Evolutionary conservation across 2,329 filamentous ascomycete species (phyloP).

Genomic region (Didymella segeticola): DNA sequence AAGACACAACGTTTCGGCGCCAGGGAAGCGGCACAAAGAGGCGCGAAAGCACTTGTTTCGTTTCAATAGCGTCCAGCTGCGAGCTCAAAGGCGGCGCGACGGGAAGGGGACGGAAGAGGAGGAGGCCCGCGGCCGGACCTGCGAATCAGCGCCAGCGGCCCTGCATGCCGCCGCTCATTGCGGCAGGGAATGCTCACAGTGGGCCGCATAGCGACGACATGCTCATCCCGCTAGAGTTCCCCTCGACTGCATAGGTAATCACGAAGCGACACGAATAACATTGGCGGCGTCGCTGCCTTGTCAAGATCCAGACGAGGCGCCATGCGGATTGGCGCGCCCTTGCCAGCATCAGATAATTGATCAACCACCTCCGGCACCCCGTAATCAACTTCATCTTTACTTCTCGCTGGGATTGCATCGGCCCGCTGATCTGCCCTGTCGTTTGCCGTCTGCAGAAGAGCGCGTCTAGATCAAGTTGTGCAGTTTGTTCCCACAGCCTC

Average conservation of each 20-base stretch:
- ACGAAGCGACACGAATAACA: not conserved
- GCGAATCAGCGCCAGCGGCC: constrained; percentile 16
- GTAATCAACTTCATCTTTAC: not conserved
- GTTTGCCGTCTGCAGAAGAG: constrained; percentile 17
- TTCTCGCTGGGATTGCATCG: not conserved
- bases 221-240: constrained; percentile 1
- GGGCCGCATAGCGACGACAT: constrained; percentile 6
- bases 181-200: constrained; percentile 8
- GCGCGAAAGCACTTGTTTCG: constrained; percentile 5
- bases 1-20: not conserved
- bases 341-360: constrained; percentile 1
- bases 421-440: constrained; percentile 10
- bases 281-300: constrained; percentile 4
- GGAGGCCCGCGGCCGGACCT: not conserved
- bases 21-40: not conserved
- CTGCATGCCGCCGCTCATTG: constrained; percentile 6
- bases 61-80: constrained; percentile 17
- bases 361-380: not conserved
- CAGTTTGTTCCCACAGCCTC: constrained; percentile 22
- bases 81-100: constrained; percentile 4
- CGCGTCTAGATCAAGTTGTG: constrained; percentile 24
- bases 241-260: constrained; percentile 4
- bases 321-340: constrained; percentile 14
- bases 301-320: constrained; percentile 23
- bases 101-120: constrained; percentile 14